Evolutionary conservation across 352 stramenopile species (phyloP), one percentile per base, ranked within the genome.

Genomic region (Phytophthora tentaculata): DNA sequence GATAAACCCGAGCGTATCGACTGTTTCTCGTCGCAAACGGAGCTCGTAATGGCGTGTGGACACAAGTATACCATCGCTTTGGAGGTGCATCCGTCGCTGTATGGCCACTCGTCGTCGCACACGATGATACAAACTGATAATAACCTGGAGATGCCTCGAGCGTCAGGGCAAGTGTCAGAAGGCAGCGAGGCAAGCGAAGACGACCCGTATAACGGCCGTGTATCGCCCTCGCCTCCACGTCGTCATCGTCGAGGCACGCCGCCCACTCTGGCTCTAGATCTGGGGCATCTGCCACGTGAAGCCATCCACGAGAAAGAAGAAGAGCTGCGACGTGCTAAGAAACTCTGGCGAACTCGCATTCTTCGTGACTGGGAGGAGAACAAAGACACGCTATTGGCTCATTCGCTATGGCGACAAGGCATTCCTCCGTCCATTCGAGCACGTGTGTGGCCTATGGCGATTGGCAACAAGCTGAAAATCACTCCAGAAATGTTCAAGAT

Each of bases 401-500:
- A 94, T 37, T 78, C 88, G 22, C 69, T 96, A 47, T 96, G 88
- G 88, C 73, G 88, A 3, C 86, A 94, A 53, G 88, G 88, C 3
- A 94, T 96, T 50, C 88, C 88, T 1, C 88, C 88, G 20, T 94
- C 88, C 2, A 84, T 96, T n/a, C 84, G 88, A 2, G 83, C 88
- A 0, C 76, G 81, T 20, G 89, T 94, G 26, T 97, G 88, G 88
- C 89, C 89, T 14, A 79, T 95, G 43, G 86, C 85, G 16, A 94
- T 96, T 37, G 89, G 88, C 0, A 97, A 97, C 63, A 84, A 84
- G 23, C 71, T 97, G 12, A 95, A 94, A 59, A 80, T 96, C 19
- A 97, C 88, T 2, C 88, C 89, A 1, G 83, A 92, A 22, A 94
- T 96, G 83, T 97, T 92, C 58, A 73, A 89, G 52, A 93, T 95